A percentile compares a stretch with the other conserved stretches of the same genome.
phyloP scores from a whole-genome alignment of 805 yeast genomes.

The Kodamaea kakaduensis region DNA sequence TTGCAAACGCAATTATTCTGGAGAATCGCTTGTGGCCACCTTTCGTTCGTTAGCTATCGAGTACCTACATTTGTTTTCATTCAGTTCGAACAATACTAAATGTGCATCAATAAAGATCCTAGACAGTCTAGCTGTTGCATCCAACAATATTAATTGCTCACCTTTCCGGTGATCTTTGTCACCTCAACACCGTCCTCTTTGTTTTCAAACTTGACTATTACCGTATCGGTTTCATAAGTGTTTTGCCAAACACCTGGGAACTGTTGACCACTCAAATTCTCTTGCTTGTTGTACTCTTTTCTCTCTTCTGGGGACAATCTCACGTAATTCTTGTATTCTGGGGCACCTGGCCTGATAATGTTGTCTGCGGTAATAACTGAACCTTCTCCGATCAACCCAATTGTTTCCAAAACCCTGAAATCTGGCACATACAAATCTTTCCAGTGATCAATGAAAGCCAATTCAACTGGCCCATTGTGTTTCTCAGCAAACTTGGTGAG shows the following conservation, averaged over 20 bases:
- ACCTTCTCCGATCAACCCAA: slow-evolving; percentile 37
- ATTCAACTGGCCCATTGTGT: slow-evolving; percentile 24
- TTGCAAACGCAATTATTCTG: too few species aligned
- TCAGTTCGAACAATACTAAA: too few species aligned
- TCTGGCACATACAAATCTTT: slow-evolving; percentile 39
- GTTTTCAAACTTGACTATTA: slow-evolving; percentile 16
- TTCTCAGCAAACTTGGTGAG: slow-evolving; percentile 23
- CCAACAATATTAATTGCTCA: too few species aligned
- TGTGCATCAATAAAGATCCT: too few species aligned
- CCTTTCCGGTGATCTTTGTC: too few species aligned
- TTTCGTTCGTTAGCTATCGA: too few species aligned
- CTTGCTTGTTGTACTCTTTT: slow-evolving; percentile 23
- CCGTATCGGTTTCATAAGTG: slow-evolving; percentile 33
- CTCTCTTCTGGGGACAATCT: slow-evolving; percentile 35
- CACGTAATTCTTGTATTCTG: slow-evolving; percentile 38
- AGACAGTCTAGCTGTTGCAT: too few species aligned
- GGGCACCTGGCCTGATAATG: slow-evolving; percentile 32
- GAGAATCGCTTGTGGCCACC: too few species aligned
- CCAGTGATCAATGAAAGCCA: slow-evolving; percentile 40
- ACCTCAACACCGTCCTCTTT: slow-evolving; percentile 28
- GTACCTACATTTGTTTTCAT: too few species aligned
- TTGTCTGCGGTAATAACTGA: slow-evolving; percentile 39
- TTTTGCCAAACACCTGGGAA: slow-evolving; percentile 40
- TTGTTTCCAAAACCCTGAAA: slow-evolving; percentile 37
- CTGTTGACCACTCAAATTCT: slow-evolving; percentile 25